These are phyloP conservation scores for Chaetomiaceae sp. DNA, from an alignment of 2,329 filamentous ascomycete species.

Conservation along the genomic window DNA sequence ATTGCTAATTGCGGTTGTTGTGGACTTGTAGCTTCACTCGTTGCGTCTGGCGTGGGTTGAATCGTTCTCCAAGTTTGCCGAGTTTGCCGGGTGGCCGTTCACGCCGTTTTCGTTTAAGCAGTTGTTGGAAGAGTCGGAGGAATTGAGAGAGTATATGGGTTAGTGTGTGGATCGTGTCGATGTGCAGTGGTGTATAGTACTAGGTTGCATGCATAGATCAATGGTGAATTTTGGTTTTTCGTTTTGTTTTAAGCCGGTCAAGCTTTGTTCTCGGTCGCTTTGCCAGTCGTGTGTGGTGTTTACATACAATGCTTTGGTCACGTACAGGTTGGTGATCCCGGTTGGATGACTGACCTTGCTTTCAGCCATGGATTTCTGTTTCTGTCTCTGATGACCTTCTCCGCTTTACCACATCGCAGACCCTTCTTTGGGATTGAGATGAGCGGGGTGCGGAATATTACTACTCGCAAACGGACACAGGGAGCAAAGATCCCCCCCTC, in stretches of 20 bases:
- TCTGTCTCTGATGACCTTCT: too few relatives aligned
- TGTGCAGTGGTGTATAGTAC: slow-evolving; percentile 2
- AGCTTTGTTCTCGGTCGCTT: background rate
- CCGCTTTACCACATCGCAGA: too few relatives aligned
- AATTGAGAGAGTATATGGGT: slow-evolving; percentile 52
- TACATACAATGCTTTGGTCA: too few relatives aligned
- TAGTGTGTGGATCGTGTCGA: slow-evolving; percentile 26
- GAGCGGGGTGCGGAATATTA: too few relatives aligned
- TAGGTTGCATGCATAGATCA: slow-evolving; percentile 15
- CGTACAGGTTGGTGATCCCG: background rate
- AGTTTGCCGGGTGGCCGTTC: slow-evolving; percentile 84
- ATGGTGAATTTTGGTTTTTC: background rate
- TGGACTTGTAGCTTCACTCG: slow-evolving; percentile 41
- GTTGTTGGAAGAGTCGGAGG: slow-evolving; percentile 76
- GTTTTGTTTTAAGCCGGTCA: background rate
- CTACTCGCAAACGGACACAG: too few relatives aligned
- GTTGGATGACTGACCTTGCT: too few relatives aligned
- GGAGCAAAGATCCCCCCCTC: too few relatives aligned
- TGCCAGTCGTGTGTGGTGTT: background rate
- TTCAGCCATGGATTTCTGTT: background rate
- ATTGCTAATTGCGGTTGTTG: too few relatives aligned
- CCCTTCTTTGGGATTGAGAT: too few relatives aligned
- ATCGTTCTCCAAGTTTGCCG: slow-evolving; percentile 95
- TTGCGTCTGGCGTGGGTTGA: slow-evolving; percentile 94
- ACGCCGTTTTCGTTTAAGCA: slow-evolving; percentile 83